A percentile compares a stretch with the other conserved stretches of the same genome.
Conservation (phyloP, 2,329 filamentous ascomycete species). For the Sarocladium oryzae region DNA sequence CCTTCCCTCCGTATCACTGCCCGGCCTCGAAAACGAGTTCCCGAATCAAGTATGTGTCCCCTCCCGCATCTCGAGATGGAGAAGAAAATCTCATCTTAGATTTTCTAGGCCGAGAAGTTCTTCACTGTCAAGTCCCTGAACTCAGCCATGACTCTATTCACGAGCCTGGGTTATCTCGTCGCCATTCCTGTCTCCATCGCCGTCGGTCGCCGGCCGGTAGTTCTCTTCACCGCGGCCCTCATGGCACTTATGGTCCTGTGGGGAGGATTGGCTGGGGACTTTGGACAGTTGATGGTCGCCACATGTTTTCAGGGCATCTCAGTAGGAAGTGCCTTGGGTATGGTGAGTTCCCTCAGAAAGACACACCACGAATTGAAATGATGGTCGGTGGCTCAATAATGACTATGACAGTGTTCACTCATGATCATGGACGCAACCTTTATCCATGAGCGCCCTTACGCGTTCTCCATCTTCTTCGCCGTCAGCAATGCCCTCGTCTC, state of each 20-base stretch:
- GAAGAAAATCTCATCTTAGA: neutral
- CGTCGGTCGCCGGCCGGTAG: neutral
- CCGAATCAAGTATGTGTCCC: neutral
- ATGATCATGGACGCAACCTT: neutral
- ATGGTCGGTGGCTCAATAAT: neutral
- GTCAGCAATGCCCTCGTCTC: neutral
- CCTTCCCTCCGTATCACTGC: neutral
- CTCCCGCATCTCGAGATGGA: neutral
- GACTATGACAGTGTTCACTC: neutral
- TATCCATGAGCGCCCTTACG: neutral
- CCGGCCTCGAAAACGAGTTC: neutral
- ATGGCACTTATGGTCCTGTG: neutral
- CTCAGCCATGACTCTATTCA: neutral
- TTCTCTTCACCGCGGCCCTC: neutral
- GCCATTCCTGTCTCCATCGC: neutral
- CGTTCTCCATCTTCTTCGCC: neutral
- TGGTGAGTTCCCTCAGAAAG: neutral
- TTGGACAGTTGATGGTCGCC: neutral
- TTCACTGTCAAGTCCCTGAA: neutral
- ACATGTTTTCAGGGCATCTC: neutral
- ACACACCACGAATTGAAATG: too few species aligned
- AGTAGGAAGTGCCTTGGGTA: neutral
- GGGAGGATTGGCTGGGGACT: neutral
- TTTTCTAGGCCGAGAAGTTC: neutral
- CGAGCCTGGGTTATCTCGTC: neutral